Conservation (phyloP, 2,329 filamentous ascomycete species). For the Botryotinia narcissicola region DNA sequence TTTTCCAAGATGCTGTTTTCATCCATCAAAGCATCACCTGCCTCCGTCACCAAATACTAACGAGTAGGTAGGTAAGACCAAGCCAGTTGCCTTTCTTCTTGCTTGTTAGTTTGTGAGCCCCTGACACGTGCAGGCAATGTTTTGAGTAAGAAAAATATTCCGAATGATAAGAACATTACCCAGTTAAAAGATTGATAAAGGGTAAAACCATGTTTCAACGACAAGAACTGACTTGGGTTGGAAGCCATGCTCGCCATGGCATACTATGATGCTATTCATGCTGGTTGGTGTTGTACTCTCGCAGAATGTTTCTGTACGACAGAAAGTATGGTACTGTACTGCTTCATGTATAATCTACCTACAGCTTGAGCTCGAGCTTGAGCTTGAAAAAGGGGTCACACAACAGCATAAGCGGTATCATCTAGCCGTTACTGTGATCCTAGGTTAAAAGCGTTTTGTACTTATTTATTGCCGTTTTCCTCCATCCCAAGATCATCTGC, state of each 20-base stretch:
- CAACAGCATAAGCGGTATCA: not conserved
- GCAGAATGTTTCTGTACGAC: not conserved
- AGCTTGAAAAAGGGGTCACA: not conserved
- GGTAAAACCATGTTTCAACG: slow-evolving; percentile 1
- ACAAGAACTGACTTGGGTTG: not conserved
- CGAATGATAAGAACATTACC: not conserved
- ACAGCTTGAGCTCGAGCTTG: not conserved
- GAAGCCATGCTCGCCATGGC: not conserved
- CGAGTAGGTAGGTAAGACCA: not conserved
- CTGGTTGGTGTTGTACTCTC: not conserved
- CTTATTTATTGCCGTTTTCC: not conserved
- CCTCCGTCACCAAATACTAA: not conserved
- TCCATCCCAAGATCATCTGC: not conserved
- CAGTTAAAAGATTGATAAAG: not conserved
- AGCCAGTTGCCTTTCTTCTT: not conserved
- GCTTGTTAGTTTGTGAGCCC: not conserved
- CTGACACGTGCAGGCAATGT: not conserved
- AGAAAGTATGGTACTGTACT: not conserved
- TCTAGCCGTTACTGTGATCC: not conserved
- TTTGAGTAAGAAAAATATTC: not conserved
- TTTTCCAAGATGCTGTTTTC: not conserved
- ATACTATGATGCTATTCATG: not conserved
- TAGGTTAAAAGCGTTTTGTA: not conserved
- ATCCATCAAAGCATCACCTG: not conserved
- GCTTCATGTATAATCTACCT: not conserved